phyloP scores from a whole-genome alignment of 2,329 filamentous ascomycete species.

The Proliferodiscus dingleyae region DNA sequence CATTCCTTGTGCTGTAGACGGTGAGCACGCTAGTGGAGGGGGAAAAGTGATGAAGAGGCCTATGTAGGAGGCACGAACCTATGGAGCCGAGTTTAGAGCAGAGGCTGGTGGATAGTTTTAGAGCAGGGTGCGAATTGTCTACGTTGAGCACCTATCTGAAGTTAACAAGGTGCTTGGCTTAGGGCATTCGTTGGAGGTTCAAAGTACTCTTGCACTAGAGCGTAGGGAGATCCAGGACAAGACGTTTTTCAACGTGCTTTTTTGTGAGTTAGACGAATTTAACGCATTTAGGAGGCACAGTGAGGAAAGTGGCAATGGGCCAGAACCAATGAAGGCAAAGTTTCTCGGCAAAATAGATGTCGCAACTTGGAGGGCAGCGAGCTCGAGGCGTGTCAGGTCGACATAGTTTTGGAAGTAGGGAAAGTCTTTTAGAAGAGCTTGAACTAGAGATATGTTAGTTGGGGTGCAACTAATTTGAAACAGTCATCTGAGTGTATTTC shows the following conservation, averaged over 20 bases:
- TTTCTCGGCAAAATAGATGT: slow-evolving; percentile 26
- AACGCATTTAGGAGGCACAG: slow-evolving; percentile 39
- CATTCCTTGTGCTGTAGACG: not conserved
- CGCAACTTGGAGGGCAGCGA: slow-evolving; percentile 37
- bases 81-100: slow-evolving; percentile 31
- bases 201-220: no score
- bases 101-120: slow-evolving; percentile 31
- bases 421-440: slow-evolving; percentile 35
- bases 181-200: no score
- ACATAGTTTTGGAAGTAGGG: slow-evolving; percentile 47
- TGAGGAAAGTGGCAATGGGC: slow-evolving; percentile 44
- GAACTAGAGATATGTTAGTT: slow-evolving; percentile 6
- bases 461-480: no score
- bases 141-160: slow-evolving; percentile 42
- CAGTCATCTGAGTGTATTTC: no score
- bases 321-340: slow-evolving; percentile 46
- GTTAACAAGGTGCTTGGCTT: no score
- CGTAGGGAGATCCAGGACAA: no score
- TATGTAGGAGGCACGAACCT: slow-evolving; percentile 10
- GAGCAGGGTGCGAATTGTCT: slow-evolving; percentile 35
- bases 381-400: slow-evolving; percentile 43
- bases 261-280: not conserved
- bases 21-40: not conserved
- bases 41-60: slow-evolving; percentile 22
- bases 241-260: not conserved